phyloP scores from a whole-genome alignment of 352 stramenopile species.

The Pythium inflatum region DNA sequence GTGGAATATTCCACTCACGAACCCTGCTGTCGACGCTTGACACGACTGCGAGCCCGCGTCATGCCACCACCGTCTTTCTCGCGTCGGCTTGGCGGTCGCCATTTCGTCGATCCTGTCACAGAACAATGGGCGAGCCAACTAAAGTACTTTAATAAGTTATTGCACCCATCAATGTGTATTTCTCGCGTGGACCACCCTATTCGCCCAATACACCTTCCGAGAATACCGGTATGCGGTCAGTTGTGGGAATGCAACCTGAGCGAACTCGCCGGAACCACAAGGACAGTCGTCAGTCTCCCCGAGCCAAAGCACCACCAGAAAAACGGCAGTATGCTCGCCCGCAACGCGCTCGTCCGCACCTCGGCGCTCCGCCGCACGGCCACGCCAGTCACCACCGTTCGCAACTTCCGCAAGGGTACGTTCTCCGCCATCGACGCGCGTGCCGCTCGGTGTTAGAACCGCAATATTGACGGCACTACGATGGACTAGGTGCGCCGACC shows the following conservation, averaged over 20 bases:
- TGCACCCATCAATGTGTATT: no score
- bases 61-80: no score
- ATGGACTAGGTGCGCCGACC: slow-evolving; percentile 38
- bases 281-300: slow-evolving; percentile 2
- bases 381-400: slow-evolving; percentile 43
- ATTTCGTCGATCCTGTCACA: no score
- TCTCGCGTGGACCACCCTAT: slow-evolving; percentile 17
- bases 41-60: no score
- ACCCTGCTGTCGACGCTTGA: no score
- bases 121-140: no score
- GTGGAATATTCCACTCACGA: no score
- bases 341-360: slow-evolving; percentile 31
- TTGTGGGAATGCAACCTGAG: slow-evolving; percentile 23
- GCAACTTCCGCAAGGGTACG: slow-evolving; percentile 80
- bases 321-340: slow-evolving; percentile 21
- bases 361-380: slow-evolving; percentile 29
- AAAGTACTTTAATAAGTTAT: no score
- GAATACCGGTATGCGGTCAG: slow-evolving; percentile 14
- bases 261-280: slow-evolving; percentile 27
- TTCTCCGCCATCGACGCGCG: not conserved
- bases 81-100: no score
- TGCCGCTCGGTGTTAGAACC: no score
- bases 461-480: not conserved
- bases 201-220: not conserved
- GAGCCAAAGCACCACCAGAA: slow-evolving; percentile 28